phyloP scores from a whole-genome alignment of 139 green algal species.

The Tetradesmus lagerheimii region DNA sequence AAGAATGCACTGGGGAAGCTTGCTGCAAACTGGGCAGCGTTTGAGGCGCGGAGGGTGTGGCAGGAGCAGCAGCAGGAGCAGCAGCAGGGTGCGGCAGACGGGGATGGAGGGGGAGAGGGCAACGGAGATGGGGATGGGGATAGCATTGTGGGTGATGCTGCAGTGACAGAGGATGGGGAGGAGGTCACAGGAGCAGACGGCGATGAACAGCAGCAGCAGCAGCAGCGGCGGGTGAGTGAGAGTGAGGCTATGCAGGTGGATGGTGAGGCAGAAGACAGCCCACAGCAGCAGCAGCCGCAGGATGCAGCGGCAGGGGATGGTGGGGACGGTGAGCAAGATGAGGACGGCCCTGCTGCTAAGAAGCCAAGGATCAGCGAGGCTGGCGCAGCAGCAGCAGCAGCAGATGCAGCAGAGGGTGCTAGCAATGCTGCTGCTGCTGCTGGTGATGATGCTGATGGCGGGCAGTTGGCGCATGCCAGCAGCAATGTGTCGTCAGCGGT shows the following conservation, averaged over 20 bases:
- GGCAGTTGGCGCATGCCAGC: not conserved
- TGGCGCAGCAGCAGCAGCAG: not conserved
- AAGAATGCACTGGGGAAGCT: slow-evolving; percentile 64
- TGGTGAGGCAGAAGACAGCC: not conserved
- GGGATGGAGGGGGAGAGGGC: not conserved
- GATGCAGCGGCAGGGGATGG: not conserved
- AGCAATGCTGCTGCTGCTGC: not conserved
- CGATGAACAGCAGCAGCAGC: not conserved
- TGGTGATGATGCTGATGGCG: not conserved
- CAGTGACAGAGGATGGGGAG: slow-evolving; percentile 10
- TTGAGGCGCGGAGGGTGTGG: slow-evolving; percentile 54
- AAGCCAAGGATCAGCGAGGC: not conserved
- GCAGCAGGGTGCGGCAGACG: not conserved
- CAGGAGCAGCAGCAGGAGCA: slow-evolving; percentile 17
- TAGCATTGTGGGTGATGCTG: slow-evolving; percentile 10
- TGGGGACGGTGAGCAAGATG: not conserved
- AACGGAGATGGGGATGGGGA: slow-evolving; percentile 16
- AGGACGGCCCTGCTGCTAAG: not conserved
- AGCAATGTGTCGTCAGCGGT: not conserved
- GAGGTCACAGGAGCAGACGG: not conserved
- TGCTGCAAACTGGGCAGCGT: slow-evolving; percentile 46
- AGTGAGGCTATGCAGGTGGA: not conserved
- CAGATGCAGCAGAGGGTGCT: not conserved
- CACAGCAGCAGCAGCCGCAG: slow-evolving; percentile 3
- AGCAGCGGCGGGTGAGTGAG: not conserved